These are phyloP conservation scores for Globisporangium yorkense DNA, from an alignment of 352 stramenopile species.

Conservation along the genomic window DNA sequence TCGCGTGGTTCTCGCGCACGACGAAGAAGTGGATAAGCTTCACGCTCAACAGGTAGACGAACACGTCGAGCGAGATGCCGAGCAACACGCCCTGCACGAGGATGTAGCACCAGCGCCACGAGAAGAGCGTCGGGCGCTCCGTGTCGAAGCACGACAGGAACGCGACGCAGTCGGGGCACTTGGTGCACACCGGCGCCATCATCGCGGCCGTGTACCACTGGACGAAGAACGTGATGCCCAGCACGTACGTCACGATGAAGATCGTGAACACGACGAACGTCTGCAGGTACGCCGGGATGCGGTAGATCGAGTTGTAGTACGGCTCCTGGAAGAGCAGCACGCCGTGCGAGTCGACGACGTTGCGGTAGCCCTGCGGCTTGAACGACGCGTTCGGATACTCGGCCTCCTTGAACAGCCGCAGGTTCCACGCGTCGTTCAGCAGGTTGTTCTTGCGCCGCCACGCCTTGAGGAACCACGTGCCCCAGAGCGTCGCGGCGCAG, in stretches of 20 bases:
- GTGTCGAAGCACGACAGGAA: conserved; percentile 85
- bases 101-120: conserved; percentile 79
- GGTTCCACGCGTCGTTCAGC: conserved; percentile 79
- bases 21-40: conserved; percentile 84
- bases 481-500: conserved; percentile 68
- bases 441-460: conserved; percentile 77
- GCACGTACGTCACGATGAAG: conserved; percentile 74
- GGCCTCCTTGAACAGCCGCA: conserved; percentile 81
- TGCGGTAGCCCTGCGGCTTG: conserved; percentile 62
- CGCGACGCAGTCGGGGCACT: conserved; percentile 61
- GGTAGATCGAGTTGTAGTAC: conserved; percentile 76
- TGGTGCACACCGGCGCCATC: conserved; percentile 75
- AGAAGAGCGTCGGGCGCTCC: conserved; percentile 61
- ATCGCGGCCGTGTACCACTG: conserved; percentile 86
- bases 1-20: conserved; percentile 76
- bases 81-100: conserved; percentile 76
- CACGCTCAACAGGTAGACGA: conserved; percentile 79
- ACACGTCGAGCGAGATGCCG: conserved; percentile 77
- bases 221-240: conserved; percentile 82
- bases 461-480: conserved; percentile 67
- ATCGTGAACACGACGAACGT: conserved; percentile 75
- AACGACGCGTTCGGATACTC: conserved; percentile 82
- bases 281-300: conserved; percentile 75
- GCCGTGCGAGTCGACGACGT: conserved; percentile 71
- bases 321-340: conserved; percentile 72